A percentile compares a stretch with the other conserved stretches of the same genome.
Conservation (phyloP, 73 alveolate species). For the Symbiodinium pilosum region DNA sequence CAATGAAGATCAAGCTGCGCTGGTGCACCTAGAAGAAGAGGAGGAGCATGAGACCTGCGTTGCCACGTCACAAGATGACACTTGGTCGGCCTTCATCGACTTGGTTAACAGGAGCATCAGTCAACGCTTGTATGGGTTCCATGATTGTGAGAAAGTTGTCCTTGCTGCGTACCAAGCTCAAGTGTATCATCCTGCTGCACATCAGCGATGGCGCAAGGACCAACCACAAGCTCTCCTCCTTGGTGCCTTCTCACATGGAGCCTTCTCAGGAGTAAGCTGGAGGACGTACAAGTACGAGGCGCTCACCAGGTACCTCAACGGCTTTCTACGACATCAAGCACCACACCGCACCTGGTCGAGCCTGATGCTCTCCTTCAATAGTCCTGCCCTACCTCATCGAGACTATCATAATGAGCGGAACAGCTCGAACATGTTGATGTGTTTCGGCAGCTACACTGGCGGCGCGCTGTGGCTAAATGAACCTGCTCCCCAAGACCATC, state of each 20-base stretch:
- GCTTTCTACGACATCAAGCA: background rate
- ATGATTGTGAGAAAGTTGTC: background rate
- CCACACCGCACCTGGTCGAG: background rate
- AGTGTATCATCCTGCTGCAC: background rate
- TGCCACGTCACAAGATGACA: background rate
- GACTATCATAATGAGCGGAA: background rate
- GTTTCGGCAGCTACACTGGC: background rate
- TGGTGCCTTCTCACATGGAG: background rate
- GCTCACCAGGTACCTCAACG: background rate
- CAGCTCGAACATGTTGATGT: no score
- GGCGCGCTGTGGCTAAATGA: background rate
- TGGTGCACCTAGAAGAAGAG: background rate
- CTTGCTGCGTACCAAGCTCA: no score
- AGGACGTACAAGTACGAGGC: background rate
- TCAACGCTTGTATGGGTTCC: no score
- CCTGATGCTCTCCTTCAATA: background rate
- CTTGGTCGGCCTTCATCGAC: background rate
- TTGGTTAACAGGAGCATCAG: no score
- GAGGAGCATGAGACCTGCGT: background rate
- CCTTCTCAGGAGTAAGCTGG: background rate
- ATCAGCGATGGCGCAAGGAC: background rate
- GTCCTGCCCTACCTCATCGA: background rate
- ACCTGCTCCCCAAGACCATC: background rate
- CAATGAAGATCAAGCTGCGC: background rate
- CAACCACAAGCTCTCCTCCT: no score